Percentiles rank a stretch among this genome's conserved stretches.
These are phyloP conservation scores for Cydonia oblonga DNA, from an alignment of 331 rosid species.

Conservation along the genomic window DNA sequence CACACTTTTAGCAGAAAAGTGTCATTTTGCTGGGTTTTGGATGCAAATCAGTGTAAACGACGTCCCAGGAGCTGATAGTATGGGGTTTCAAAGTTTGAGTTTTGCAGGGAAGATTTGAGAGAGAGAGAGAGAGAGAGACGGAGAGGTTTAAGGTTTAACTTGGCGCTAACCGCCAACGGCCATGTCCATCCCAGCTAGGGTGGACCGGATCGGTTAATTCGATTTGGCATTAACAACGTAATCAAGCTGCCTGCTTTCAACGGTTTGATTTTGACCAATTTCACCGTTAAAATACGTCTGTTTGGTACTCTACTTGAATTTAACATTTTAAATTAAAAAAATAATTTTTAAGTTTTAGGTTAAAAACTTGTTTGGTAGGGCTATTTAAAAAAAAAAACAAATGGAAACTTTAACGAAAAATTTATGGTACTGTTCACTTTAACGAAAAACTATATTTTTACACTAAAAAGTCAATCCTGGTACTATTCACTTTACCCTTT, in stretches of 20 bases:
- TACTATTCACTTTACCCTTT: too few relatives aligned
- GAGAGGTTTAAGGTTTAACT: background rate
- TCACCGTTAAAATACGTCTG: accelerated
- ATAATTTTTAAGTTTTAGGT: too few relatives aligned
- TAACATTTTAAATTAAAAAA: too few relatives aligned
- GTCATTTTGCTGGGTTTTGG: background rate
- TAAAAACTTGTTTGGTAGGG: too few relatives aligned
- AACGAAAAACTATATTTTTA: too few relatives aligned
- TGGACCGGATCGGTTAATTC: background rate
- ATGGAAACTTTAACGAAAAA: too few relatives aligned
- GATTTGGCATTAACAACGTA: too few relatives aligned
- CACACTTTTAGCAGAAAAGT: background rate
- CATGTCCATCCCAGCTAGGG: background rate
- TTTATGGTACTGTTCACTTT: too few relatives aligned
- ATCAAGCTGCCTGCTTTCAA: background rate
- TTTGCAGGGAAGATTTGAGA: background rate
- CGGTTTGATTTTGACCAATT: too few relatives aligned
- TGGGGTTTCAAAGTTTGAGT: background rate
- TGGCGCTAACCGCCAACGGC: background rate
- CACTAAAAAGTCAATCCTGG: too few relatives aligned
- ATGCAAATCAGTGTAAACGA: background rate
- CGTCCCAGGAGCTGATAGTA: background rate
- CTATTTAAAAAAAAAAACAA: too few relatives aligned
- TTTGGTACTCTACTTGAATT: too few relatives aligned
- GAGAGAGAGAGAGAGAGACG: background rate